Percentiles rank a stretch among this genome's conserved stretches.
Conservation (phyloP, 1,284 basidiomycete species). For the Tilletia horrida region DNA sequence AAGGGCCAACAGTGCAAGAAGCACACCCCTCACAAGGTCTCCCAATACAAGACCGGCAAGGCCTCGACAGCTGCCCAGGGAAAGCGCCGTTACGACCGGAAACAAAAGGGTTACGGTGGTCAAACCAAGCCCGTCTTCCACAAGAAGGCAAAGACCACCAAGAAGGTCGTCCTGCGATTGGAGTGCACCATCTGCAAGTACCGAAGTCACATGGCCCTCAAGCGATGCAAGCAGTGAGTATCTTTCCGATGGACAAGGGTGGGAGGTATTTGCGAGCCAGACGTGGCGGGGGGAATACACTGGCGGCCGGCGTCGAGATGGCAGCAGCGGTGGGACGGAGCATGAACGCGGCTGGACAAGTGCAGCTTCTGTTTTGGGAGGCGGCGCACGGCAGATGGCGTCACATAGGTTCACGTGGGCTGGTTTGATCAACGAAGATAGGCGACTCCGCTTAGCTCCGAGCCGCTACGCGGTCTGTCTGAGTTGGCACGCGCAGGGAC, state of each 20-base stretch:
- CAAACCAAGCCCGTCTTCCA: constrained; percentile 99
- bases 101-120: constrained; percentile 99
- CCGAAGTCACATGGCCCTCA: constrained; percentile 71
- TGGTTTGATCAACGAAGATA: too few species aligned
- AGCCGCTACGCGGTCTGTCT: too few species aligned
- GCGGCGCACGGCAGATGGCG: too few species aligned
- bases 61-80: constrained; percentile 71
- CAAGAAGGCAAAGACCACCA: constrained; percentile 87
- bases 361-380: too few species aligned
- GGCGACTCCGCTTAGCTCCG: too few species aligned
- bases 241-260: constrained; percentile 5
- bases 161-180: constrained; percentile 96
- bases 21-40: constrained; percentile 68
- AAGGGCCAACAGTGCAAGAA: constrained; percentile 98
- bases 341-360: too few species aligned
- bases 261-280: neutral
- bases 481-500: too few species aligned
- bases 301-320: neutral
- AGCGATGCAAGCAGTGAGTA: constrained; percentile 89
- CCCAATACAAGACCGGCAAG: constrained; percentile 57
- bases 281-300: neutral
- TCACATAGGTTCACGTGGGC: too few species aligned
- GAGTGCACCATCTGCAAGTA: constrained; percentile 99
- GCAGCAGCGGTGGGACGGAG: too few species aligned
- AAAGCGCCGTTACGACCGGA: constrained; percentile 97